Evolutionary conservation across 106 monocot genomes (phyloP), one percentile per base, ranked within the genome.

Genomic region (Acanthochlamys bracteata): DNA sequence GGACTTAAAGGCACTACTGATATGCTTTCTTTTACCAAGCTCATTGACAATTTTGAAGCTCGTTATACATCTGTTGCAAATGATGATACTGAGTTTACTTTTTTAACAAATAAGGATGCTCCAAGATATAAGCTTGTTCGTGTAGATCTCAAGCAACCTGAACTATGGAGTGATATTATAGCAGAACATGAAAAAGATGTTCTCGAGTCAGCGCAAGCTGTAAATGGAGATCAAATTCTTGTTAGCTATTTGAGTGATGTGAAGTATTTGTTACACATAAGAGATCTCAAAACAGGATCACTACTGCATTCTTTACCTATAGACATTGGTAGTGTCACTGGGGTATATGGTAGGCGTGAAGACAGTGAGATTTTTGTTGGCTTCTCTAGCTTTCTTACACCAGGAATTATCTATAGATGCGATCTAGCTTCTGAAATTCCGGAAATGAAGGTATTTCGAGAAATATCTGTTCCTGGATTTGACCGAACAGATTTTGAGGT

Each of bases 31-130:
- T 98, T 98, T 53, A 40, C 85, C 39, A 86, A 92, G 66, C 81
- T 98, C 66, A 80, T 98, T 51, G 92, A 98, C 54, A 83, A 83
- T 47, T 81, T 98, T 60, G 92, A 98, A 66, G 92, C 85, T 57
- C 60, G 70, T 10, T 85, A 98, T 63, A 49, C 53, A n/a, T 42
- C 53, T 59, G 69, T 92, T 13, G 69, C 98, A 23, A 98, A 98
- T 79, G 83, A 92, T 75, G 79, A 66, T 39, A 72, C 72, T 10
- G 68, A 76, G 61, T 98, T 98, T 57, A 98, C 88, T 21, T 98
- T 98, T 64, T 60, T 88, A 21, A 85, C 92, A 46, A 98, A 98
- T 68, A 92, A 88, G 75, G 69, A 73, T 52, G 85, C 98, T 73
- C 85, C 98, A 55, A 88, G 65, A 63, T 71, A 82, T 47, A 98